These are phyloP conservation scores for Eucalyptus marginata DNA, from an alignment of 345 rosid genomes.

Conservation along the genomic window DNA sequence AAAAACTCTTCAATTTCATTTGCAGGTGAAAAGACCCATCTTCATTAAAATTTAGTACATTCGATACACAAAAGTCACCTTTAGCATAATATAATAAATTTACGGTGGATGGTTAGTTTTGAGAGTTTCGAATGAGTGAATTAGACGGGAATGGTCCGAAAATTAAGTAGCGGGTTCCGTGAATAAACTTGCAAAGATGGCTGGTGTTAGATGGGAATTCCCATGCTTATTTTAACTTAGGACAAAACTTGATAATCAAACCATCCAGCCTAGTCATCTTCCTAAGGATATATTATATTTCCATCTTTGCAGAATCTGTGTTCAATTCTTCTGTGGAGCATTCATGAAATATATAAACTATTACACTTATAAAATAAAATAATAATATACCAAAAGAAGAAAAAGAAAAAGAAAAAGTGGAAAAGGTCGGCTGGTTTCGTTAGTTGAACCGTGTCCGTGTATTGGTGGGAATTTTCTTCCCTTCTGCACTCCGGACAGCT, in stretches of 20 bases:
- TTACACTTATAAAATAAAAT: background rate
- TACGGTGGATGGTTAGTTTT: background rate
- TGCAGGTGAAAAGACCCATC: background rate
- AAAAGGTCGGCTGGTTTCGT: background rate
- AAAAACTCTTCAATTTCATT: background rate
- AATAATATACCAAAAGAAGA: background rate
- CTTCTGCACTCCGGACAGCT: background rate
- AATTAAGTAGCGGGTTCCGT: background rate
- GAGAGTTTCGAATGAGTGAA: background rate
- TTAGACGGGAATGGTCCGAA: fast-evolving
- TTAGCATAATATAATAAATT: background rate
- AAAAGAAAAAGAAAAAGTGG: background rate
- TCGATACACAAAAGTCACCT: background rate
- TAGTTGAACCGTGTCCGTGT: background rate
- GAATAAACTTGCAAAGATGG: background rate
- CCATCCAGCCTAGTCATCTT: background rate
- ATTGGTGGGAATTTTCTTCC: background rate
- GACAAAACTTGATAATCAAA: background rate
- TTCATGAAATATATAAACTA: background rate
- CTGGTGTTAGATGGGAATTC: background rate
- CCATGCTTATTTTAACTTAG: background rate
- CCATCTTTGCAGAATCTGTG: background rate
- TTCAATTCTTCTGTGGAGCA: background rate
- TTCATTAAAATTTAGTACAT: background rate
- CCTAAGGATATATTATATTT: background rate